These are phyloP conservation scores for Porcisia hertigi DNA, from an alignment of 208 protist genomes.

Conservation along the genomic window DNA sequence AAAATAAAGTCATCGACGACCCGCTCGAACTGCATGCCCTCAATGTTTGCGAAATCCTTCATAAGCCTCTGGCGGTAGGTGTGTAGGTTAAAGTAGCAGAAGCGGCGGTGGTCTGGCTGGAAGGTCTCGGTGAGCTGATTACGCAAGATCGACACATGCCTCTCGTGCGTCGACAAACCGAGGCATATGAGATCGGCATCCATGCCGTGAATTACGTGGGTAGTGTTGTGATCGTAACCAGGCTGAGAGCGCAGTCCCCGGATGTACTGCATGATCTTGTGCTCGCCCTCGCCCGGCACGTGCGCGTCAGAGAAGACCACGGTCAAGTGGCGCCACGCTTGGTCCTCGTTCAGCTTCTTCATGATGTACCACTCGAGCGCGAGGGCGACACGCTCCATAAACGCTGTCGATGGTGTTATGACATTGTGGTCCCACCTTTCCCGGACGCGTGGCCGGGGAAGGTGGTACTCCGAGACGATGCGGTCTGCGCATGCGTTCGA, in stretches of 20 bases:
- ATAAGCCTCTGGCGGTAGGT: conserved; percentile 72
- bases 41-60: conserved; percentile 80
- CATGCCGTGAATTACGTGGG: conserved; percentile 98
- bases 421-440: conserved; percentile 98
- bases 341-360: conserved; percentile 94
- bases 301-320: conserved; percentile 97
- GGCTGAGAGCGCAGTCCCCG: conserved; percentile 81
- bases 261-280: conserved; percentile 96
- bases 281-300: conserved; percentile 98
- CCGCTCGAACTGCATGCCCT: conserved; percentile 94
- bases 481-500: conserved; percentile 64
- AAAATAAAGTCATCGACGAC: conserved; percentile 99
- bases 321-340: conserved; percentile 89
- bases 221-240: conserved; percentile 96
- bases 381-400: conserved; percentile 96
- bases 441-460: conserved; percentile 60
- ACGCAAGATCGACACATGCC: conserved; percentile 97
- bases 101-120: conserved; percentile 70
- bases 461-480: conserved; percentile 52
- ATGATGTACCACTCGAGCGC: conserved; percentile 95
- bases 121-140: conserved; percentile 95
- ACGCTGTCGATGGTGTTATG: conserved; percentile 99
- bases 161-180: conserved; percentile 97
- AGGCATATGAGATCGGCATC: conserved; percentile 99
- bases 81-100: conserved; percentile 89